A percentile compares a stretch with the other conserved stretches of the same genome.
phyloP scores from a whole-genome alignment of 495 filamentous ascomycete genomes.

The Penicillium flavigenum region DNA sequence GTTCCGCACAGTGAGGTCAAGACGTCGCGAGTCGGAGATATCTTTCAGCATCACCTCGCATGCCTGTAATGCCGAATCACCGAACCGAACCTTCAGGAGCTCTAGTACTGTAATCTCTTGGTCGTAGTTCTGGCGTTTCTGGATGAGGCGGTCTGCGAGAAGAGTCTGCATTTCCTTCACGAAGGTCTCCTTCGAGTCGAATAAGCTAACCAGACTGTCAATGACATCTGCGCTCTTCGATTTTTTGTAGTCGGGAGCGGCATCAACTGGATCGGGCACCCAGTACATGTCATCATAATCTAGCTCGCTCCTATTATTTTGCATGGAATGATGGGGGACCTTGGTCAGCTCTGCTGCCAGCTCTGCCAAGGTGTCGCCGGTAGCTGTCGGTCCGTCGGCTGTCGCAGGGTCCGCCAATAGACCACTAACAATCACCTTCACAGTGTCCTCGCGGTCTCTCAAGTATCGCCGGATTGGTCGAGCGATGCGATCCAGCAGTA shows the following conservation, averaged over 20 bases:
- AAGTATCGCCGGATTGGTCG: conserved; percentile 82
- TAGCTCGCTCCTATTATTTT: conserved; percentile 62
- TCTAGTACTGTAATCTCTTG: conserved; percentile 81
- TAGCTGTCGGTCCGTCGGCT: conserved; percentile 32
- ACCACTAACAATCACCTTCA: conserved; percentile 81
- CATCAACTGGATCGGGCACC: conserved; percentile 90
- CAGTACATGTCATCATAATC: conserved; percentile 91
- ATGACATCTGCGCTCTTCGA: conserved; percentile 91
- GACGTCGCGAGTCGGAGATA: conserved; percentile 77
- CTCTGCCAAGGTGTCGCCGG: conserved; percentile 63
- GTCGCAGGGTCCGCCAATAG: conserved; percentile 68
- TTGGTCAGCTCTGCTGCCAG: conserved; percentile 72
- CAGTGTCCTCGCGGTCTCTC: conserved; percentile 89
- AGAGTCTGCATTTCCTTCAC: conserved; percentile 90
- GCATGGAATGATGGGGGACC: conserved; percentile 50
- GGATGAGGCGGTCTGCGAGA: conserved; percentile 77
- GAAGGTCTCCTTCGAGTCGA: conserved; percentile 83
- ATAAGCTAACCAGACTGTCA: conserved; percentile 80
- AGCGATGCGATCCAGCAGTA: conserved; percentile 83
- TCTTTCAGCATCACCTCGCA: conserved; percentile 98
- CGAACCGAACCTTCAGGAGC: conserved; percentile 84
- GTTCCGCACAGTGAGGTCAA: conserved; percentile 63
- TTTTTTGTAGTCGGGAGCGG: conserved; percentile 84
- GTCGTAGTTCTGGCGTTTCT: conserved; percentile 65
- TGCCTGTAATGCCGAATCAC: conserved; percentile 77